Evolutionary conservation across 1,284 basidiomycete species (phyloP).

Genomic region (Violaceomyces palustris): DNA sequence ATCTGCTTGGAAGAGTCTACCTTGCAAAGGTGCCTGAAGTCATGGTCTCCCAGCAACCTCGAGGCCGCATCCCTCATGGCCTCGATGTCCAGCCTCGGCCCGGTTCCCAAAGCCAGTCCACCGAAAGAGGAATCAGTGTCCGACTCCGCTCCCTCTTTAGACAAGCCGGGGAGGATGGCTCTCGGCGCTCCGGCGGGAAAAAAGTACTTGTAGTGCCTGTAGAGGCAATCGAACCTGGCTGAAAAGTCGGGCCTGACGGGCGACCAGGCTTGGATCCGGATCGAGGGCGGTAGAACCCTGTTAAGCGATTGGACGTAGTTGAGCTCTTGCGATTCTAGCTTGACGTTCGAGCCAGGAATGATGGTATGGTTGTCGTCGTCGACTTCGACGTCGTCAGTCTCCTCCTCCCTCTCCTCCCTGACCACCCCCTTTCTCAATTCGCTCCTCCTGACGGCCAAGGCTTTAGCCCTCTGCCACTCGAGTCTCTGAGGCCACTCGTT

Average conservation of each 20-base stretch:
- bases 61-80: constrained; percentile 74
- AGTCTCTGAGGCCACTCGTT: constrained; percentile 28
- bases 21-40: constrained; percentile 93
- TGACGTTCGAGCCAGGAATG: constrained; percentile 10
- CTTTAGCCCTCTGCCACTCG: constrained; percentile 1
- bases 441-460: neutral
- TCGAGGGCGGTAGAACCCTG: constrained; percentile 79
- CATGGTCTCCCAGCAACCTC: constrained; percentile 78
- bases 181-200: constrained; percentile 54
- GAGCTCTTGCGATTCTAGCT: constrained; percentile 58
- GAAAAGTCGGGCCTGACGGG: constrained; percentile 77
- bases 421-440: neutral
- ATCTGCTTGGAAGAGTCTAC: constrained; percentile 92
- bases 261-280: constrained; percentile 92
- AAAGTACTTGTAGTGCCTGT: constrained; percentile 96
- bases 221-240: constrained; percentile 78
- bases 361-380: constrained; percentile 22
- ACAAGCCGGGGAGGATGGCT: constrained; percentile 9
- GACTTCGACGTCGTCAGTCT: constrained; percentile 12
- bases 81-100: constrained; percentile 31
- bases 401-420: neutral
- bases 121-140: no score
- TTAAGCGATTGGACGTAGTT: constrained; percentile 80
- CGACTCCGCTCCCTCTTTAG: no score
- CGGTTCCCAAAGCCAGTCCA: no score